Evolutionary conservation across 345 rosid genomes (phyloP).

Genomic region (Brassica napus): Da-Ae NC_063438.1:9034501-9035000

Average conservation of each 20-base stretch:
- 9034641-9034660: background rate
- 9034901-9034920: constrained; percentile 28
- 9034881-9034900: background rate
- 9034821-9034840: constrained; percentile 24
- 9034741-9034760: constrained; percentile 27
- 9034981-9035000: background rate
- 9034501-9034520: background rate
- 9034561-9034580: constrained; percentile 9
- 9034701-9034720: background rate
- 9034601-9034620: background rate
- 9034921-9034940: constrained; percentile 14
- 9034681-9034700: background rate
- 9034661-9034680: background rate
- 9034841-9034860: constrained; percentile 34
- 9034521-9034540: background rate
- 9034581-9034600: constrained; percentile 1
- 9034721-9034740: constrained; percentile 15
- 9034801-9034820: constrained; percentile 27
- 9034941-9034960: constrained; percentile 18
- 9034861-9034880: constrained; percentile 9
- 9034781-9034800: constrained; percentile 26
- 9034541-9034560: constrained; percentile 18
- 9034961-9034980: background rate
- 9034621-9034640: too few relatives aligned
- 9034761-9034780: constrained; percentile 13